These are phyloP conservation scores for Micromonas commoda DNA, from an alignment of 139 green algal species.

Conservation along the genomic window DNA sequence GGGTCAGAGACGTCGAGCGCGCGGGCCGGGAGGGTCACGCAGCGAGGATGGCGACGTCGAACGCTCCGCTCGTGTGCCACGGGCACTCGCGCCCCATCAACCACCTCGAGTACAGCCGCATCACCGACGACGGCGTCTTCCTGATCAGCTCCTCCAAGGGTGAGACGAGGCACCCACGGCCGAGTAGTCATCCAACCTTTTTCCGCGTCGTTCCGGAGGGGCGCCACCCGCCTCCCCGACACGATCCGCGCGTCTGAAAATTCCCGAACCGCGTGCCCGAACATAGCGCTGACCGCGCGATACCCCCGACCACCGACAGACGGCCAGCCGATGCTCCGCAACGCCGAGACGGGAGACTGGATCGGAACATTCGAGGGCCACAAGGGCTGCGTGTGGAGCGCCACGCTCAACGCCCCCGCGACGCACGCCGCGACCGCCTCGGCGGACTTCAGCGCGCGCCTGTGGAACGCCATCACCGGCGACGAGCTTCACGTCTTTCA, in stretches of 20 bases:
- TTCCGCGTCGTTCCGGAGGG: slow-evolving; percentile 3
- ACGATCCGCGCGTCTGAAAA: no score
- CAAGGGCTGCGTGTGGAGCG: slow-evolving; percentile 95
- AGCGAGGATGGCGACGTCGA: no score
- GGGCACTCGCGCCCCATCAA: slow-evolving; percentile 92
- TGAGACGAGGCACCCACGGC: no score
- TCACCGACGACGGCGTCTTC: slow-evolving; percentile 93
- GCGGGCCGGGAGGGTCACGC: no score
- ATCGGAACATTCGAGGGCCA: slow-evolving; percentile 97
- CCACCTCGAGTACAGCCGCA: slow-evolving; percentile 82
- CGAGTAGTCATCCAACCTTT: slow-evolving; percentile 30
- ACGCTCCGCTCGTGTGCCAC: slow-evolving; percentile 86
- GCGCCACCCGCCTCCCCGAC: no score
- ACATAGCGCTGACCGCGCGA: no score
- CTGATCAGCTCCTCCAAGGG: slow-evolving; percentile 88
- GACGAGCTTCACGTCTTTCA: slow-evolving; percentile 76
- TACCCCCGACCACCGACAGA: slow-evolving; percentile 46
- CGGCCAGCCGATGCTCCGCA: slow-evolving; percentile 91
- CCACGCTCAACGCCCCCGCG: slow-evolving; percentile 73
- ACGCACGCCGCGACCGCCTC: slow-evolving; percentile 81
- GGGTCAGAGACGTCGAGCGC: no score
- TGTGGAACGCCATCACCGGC: slow-evolving; percentile 91
- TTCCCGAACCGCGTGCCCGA: no score
- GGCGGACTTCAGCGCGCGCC: slow-evolving; percentile 83
- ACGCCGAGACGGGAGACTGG: slow-evolving; percentile 93